A percentile compares a stretch with the other conserved stretches of the same genome.
phyloP scores from a whole-genome alignment of 202 grass and related monocot genomes.

The Miscanthus sacchariflorus region DNA sequence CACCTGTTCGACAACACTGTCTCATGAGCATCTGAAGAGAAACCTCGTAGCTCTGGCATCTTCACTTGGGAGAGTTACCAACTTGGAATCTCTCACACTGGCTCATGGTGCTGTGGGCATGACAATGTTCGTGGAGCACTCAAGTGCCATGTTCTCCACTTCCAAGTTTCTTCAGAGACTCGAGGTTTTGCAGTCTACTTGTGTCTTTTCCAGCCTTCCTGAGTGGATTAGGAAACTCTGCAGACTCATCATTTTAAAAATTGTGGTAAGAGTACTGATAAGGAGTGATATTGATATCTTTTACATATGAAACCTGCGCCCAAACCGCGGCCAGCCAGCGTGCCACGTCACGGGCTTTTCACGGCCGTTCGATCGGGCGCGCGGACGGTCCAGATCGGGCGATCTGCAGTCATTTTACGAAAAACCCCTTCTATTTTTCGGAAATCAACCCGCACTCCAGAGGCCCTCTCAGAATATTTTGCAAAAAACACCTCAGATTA shows the following conservation, averaged over 20 bases:
- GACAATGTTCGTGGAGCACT: neutral
- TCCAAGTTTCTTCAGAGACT: neutral
- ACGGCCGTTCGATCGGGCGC: too few species aligned
- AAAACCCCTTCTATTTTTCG: too few species aligned
- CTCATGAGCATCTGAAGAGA: neutral
- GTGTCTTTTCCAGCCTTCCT: constrained; percentile 13
- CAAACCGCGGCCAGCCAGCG: too few species aligned
- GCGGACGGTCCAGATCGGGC: too few species aligned
- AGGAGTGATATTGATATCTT: constrained; percentile 7
- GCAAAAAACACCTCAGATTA: too few species aligned
- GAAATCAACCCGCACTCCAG: too few species aligned
- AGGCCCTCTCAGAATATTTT: too few species aligned
- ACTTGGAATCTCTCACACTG: constrained; percentile 8
- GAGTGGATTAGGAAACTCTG: neutral
- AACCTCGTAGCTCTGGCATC: constrained; percentile 1
- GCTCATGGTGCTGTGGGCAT: neutral
- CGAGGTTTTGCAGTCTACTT: constrained; percentile 17
- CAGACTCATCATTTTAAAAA: neutral
- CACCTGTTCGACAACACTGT: neutral
- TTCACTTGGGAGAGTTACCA: constrained; percentile 6
- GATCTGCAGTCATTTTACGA: too few species aligned
- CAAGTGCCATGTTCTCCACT: neutral
- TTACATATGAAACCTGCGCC: too few species aligned
- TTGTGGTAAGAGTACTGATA: neutral
- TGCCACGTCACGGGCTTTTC: too few species aligned